phyloP scores from a whole-genome alignment of 805 yeast genomes.

The Ogataea paraovalis region DNA sequence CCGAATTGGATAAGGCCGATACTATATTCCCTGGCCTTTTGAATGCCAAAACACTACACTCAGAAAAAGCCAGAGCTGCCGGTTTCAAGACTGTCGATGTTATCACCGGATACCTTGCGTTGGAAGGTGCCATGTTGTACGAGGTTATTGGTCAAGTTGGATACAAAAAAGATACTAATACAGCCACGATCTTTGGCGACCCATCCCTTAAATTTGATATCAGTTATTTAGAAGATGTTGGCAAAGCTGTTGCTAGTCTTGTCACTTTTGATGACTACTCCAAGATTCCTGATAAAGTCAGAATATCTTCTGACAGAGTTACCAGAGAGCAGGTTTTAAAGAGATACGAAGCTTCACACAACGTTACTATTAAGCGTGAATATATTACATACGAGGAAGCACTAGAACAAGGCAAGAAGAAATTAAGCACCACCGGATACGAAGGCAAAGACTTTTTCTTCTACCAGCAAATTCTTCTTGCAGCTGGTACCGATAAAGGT shows the following conservation, averaged over 20 bases:
- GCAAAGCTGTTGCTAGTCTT: conserved; percentile 38
- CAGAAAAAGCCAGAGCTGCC: conserved; percentile 35
- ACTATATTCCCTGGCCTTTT: conserved; percentile 7
- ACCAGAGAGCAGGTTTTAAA: conserved; percentile 36
- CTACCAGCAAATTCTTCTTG: no score
- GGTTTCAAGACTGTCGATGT: conserved; percentile 48
- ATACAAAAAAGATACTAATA: conserved; percentile 30
- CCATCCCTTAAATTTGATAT: conserved; percentile 35
- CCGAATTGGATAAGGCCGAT: conserved; percentile 33
- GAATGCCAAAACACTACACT: conserved; percentile 33
- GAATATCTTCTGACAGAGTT: conserved; percentile 39
- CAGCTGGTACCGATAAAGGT: no score
- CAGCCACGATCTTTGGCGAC: conserved; percentile 38
- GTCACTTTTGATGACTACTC: conserved; percentile 33
- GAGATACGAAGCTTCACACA: conserved; percentile 38
- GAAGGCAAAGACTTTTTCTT: no score
- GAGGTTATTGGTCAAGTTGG: no score
- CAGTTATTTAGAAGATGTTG: conserved; percentile 40
- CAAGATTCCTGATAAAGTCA: conserved; percentile 40
- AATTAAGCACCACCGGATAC: no score
- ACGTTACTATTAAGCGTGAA: conserved; percentile 32
- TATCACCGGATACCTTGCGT: conserved; percentile 36
- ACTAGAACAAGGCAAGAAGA: conserved; percentile 3
- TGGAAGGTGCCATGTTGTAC: conserved; percentile 22
- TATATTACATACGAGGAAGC: conserved; percentile 32